Base-by-base conservation (phyloP, 345 rosid species). In the Laguncularia racemosa region DNA sequence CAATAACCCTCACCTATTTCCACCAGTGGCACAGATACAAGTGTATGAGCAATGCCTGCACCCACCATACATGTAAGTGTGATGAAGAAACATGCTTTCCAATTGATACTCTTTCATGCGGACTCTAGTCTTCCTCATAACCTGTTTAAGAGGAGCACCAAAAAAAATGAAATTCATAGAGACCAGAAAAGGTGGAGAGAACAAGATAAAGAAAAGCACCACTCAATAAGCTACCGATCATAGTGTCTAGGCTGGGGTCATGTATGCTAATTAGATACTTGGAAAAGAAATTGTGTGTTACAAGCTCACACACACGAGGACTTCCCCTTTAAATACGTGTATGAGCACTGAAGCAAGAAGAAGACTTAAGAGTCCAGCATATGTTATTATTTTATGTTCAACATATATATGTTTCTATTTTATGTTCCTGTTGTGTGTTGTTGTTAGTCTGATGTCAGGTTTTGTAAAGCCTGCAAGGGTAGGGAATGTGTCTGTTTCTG, bases 31-130 rank as follows among this genome's bases (percentile, higher is more conserved):
- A 70, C 96, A 91, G 16, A 91, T 84, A 69, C 98, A 88, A 26
- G 96, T 91, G 73, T 91, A 91, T 20, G 96, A 88, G 76, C 95
- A 86, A 67, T 86, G 95, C 80, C 98, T 81, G 66, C 98, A 91
- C 51, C 96, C 95, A 58, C 98, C 96, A 50, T 84, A 86, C 92
- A 88, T 84, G 70, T 88, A 88, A 21, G 83, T 84, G 73, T 91
- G 96, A 71, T 91, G 96, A 67, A 86, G 82, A 81, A 91, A 91
- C 75, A 79, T 76, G 78, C 98, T 91, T 73, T 91, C 96, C 81
- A 88, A 71, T 75, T 88, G 96, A 79, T 91, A 91, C 67, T 91
- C 98, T 73, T 71, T 84, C 92, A 88, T 84, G 61, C 81, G 84
- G 16, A 65, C 79, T 60, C 52, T 70, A 48, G 68, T 66, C 56